A percentile compares a stretch with the other conserved stretches of the same genome.
phyloP scores from a whole-genome alignment of 139 green algal genomes.

The Ettlia oleoabundans region DNA sequence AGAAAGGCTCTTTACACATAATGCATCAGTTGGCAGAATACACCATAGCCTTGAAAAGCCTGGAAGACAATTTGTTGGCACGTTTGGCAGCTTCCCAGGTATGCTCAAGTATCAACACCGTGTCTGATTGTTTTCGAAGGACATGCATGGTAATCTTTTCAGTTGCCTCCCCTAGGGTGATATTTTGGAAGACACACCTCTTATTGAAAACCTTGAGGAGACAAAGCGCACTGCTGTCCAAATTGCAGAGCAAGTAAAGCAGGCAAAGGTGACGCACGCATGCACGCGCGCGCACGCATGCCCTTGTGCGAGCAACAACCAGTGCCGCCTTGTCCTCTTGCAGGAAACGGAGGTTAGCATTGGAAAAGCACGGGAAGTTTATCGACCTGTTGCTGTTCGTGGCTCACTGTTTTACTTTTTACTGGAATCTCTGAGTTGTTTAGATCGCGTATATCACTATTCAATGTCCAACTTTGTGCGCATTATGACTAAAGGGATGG shows the following conservation, averaged over 20 bases:
- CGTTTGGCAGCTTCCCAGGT: conserved; percentile 21
- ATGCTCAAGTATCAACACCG: no score
- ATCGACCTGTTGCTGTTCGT: conserved; percentile 80
- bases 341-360: conserved; percentile 74
- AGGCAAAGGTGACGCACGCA: conserved; percentile 59
- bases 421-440: conserved; percentile 82
- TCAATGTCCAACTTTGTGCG: conserved; percentile 93
- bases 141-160: not conserved
- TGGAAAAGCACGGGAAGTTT: conserved; percentile 74
- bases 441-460: conserved; percentile 93
- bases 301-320: no score
- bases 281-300: not conserved
- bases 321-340: no score
- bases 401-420: conserved; percentile 92
- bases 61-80: conserved; percentile 90
- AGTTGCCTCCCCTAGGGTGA: conserved; percentile 67
- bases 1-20: conserved; percentile 66
- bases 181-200: conserved; percentile 92
- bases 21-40: conserved; percentile 83
- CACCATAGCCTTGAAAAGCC: conserved; percentile 84
- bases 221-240: conserved; percentile 89
- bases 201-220: conserved; percentile 92
- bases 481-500: conserved; percentile 87
- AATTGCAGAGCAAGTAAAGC: conserved; percentile 84
- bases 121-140: no score